Evolutionary conservation across 148 eudicot genomes (phyloP), one percentile per base, ranked within the genome.

Genomic region (Mesembryanthemum crystallinum): DNA sequence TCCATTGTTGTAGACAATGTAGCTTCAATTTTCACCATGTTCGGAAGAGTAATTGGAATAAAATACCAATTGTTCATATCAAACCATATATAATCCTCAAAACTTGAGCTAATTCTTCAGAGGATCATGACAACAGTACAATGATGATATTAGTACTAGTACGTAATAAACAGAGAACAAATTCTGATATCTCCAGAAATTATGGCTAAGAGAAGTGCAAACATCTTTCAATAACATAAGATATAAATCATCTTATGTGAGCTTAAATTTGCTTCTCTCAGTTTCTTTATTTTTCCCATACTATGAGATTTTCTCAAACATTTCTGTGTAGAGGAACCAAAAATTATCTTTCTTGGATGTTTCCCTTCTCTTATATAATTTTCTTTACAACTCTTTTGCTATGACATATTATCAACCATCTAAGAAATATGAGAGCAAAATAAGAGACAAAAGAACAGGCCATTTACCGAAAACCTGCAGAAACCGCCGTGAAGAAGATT

Each of bases 391-490:
- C 8, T 2, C 7, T 24, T 27, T 24, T 42, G 13, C 27, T 12
- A 17, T n/a, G 23, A 28, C 14, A 24, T 17, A 67, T 20, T 7
- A 29, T 59, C 74, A 59, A 42, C 33, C 54, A 58, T n/a, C 58
- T 58, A 30, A 32, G 15, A 43, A 49, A 67, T 7, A 20, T 20
- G 8, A 10, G 1, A 57, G 30, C 21, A 42, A 25, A 55, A 39
- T 69, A 63, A 55, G 25, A 8, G 76, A 30, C 37, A n/a, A 68
- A 1, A 67, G 66, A 17, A 73, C 45, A 74, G 51, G 47, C n/a
- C 7, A 61, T 59, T 79, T 91, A 96, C 99, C 99, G 73, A 88
- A 79, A 77, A 96, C 85, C 87, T 92, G 99, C 72, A 95, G 96
- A 82, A 92, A 88, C 72, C 97, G 87, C 39, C 79, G 80, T 32